Base-by-base conservation (phyloP, 208 protist species). In the Phytomonas sp. region DNA sequence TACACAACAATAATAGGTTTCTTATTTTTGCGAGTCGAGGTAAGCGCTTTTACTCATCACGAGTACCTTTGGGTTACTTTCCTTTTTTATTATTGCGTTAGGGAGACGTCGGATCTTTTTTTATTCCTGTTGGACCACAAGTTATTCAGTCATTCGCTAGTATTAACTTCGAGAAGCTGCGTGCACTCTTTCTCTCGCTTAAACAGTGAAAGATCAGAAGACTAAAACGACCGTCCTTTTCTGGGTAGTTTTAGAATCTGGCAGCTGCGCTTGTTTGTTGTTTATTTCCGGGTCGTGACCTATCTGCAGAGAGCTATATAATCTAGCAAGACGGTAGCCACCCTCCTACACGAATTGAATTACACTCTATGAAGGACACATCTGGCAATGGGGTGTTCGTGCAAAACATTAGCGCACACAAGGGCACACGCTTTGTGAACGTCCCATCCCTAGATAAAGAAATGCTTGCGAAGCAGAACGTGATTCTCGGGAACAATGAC, bases 381-480 rank as follows among this genome's bases (percentile, higher is more conserved):
- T 23, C 13, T 51, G 1, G 20, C 40, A 51, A 2, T 6, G 40
- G 20, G 4, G 9, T 51, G 40, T 20, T 51, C 13, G 20, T 51
- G 40, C 1, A 6, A 2, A 51, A 51, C 13, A 51, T 51, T 1
- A 51, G 7, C 20, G 13, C 40, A 3, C 3, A 20, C 13, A 51
- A 51, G 20, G 20, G 20, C 40, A 15, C 40, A 15, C 40, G 40
- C 13, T 51, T 51, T 51, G 40, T 6, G 9, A 15, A 51, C 13
- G 20, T 51, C 13, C 81, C 78, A 5, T 70, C 66, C 23, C 64
- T 86, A 11, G 74, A 83, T 40, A 78, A 86, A 63, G 81, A 82
- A n/a, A 83, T 62, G 23, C 77, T 86, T n/a, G 71, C 67, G 61
- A 66, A 29, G 63, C 28, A 60, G 33, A 36, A 31, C 67, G 7